Evolutionary conservation across 805 yeast genomes (phyloP).

Genomic region (Tetrapisispora namnaoensis): DNA sequence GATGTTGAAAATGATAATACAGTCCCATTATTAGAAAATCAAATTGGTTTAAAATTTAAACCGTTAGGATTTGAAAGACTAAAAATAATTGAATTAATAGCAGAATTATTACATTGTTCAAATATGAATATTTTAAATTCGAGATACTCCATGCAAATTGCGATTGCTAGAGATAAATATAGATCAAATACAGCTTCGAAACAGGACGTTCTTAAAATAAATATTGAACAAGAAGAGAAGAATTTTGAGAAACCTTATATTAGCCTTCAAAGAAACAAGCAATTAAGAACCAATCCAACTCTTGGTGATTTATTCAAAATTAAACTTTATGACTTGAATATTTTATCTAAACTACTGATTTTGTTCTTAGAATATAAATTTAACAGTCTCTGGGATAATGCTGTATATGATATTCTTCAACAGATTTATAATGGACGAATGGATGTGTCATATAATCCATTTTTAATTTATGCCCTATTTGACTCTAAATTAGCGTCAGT

Average conservation of each 20-base stretch:
- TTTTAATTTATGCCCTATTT: constrained; percentile 36
- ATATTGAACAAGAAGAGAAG: constrained; percentile 24
- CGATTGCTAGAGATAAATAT: constrained; percentile 57
- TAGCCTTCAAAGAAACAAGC: constrained; percentile 29
- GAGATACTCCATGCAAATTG: constrained; percentile 55
- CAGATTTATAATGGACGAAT: constrained; percentile 81
- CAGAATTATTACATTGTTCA: constrained; percentile 89
- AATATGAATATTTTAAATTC: constrained; percentile 88
- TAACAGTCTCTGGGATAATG: constrained; percentile 94
- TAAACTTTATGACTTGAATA: constrained; percentile 61
- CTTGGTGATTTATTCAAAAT: constrained; percentile 83
- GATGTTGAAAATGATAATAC: constrained; percentile 16
- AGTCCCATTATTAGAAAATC: constrained; percentile 39
- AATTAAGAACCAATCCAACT: constrained; percentile 49
- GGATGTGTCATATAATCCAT: constrained; percentile 77
- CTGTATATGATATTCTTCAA: constrained; percentile 89
- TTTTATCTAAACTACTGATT: constrained; percentile 52
- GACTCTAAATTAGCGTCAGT: constrained; percentile 8
- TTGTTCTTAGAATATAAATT: constrained; percentile 83
- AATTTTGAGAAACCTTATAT: constrained; percentile 28
- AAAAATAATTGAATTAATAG: constrained; percentile 81
- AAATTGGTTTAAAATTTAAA: constrained; percentile 50
- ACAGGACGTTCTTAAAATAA: constrained; percentile 7
- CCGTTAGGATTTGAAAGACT: constrained; percentile 87
- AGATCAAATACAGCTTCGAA: constrained; percentile 26